Evolutionary conservation across 306 rosid genomes (phyloP).

Genomic region (Dalbergia cochinchinensis): DNA sequence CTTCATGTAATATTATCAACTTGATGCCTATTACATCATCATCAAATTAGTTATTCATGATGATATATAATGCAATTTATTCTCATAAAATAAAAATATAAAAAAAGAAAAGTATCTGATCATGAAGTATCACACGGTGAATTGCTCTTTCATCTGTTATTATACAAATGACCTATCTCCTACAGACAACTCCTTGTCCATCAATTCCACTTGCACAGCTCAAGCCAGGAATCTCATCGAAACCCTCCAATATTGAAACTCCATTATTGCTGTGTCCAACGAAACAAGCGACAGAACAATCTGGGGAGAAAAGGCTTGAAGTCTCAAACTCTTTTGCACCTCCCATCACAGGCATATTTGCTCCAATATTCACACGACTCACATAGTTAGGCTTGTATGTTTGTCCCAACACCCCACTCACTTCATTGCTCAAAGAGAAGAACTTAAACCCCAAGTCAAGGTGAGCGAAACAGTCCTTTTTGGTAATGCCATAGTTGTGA

Average conservation of each 20-base stretch:
- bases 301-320: constrained; percentile 56
- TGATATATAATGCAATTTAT: constrained; percentile 17
- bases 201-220: constrained; percentile 53
- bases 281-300: constrained; percentile 64
- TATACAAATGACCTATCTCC: constrained; percentile 38
- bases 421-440: constrained; percentile 53
- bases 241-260: constrained; percentile 19
- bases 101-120: not conserved
- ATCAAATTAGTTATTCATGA: constrained; percentile 7
- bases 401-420: constrained; percentile 73
- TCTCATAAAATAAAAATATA: not conserved
- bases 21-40: not conserved
- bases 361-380: constrained; percentile 57
- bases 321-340: constrained; percentile 58
- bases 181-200: constrained; percentile 64
- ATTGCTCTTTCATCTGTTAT: not conserved
- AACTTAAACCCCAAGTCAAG: constrained; percentile 75
- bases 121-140: not conserved
- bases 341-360: constrained; percentile 69
- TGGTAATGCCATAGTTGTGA: constrained; percentile 65
- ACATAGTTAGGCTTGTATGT: constrained; percentile 60
- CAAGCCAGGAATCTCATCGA: constrained; percentile 50
- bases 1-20: not conserved
- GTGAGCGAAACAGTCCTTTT: constrained; percentile 68
- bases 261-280: not conserved